phyloP scores from a whole-genome alignment of 2,329 filamentous ascomycete genomes.

The Albophoma yamanashiensis region DNA sequence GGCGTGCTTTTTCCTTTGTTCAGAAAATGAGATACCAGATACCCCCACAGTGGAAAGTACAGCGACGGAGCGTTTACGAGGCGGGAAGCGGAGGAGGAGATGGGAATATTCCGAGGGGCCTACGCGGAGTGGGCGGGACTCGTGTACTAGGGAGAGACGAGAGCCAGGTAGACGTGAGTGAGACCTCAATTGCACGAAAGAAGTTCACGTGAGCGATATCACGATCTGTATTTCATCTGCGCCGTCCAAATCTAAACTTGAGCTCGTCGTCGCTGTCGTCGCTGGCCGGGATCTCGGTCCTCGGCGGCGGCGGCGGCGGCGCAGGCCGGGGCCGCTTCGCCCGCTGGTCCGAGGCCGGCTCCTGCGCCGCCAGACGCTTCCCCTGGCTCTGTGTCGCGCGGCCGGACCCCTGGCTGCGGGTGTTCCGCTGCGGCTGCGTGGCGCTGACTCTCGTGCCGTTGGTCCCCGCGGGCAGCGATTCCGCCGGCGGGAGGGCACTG shows the following conservation, averaged over 20 bases:
- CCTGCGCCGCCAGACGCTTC: conserved; percentile 23
- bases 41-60: not conserved
- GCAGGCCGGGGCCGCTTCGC: conserved; percentile 21
- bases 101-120: not conserved
- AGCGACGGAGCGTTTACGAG: not conserved
- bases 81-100: not conserved
- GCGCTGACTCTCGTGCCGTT: conserved; percentile 9
- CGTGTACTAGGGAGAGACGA: not conserved
- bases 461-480: conserved; percentile 11
- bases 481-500: not conserved
- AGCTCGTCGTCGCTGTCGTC: conserved; percentile 46
- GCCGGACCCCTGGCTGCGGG: conserved; percentile 13
- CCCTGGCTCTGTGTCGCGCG: conserved; percentile 13
- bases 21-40: conserved; percentile 1
- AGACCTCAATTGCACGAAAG: not conserved
- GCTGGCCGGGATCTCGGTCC: conserved; percentile 23
- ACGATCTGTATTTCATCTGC: conserved; percentile 19
- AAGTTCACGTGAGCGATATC: not conserved
- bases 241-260: conserved; percentile 44
- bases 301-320: conserved; percentile 23
- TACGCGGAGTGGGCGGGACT: not conserved
- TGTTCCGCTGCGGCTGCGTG: conserved; percentile 17
- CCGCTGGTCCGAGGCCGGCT: conserved; percentile 16
- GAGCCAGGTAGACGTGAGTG: not conserved
- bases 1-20: conserved; percentile 2